Evolutionary conservation across 1,284 basidiomycete genomes (phyloP).

Genomic region (Anthracocystis panici-leucophaei): DNA sequence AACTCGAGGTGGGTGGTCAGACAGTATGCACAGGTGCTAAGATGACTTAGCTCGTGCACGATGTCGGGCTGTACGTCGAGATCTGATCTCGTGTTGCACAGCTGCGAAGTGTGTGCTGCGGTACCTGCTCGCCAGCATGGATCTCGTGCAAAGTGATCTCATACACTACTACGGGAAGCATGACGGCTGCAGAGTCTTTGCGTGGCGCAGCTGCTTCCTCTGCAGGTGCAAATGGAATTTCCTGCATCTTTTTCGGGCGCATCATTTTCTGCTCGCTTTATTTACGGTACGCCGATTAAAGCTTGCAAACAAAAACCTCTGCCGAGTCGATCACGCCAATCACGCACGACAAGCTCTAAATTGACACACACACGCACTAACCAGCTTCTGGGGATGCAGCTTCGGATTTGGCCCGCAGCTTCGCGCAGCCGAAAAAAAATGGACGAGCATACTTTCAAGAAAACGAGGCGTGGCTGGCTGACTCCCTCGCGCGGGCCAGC

Average conservation of each 20-base stretch:
- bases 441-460: too few species aligned
- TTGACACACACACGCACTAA: constrained; percentile 4
- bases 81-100: too few species aligned
- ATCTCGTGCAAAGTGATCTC: too few species aligned
- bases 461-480: too few species aligned
- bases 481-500: too few species aligned
- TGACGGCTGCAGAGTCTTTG: neutral
- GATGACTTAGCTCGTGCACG: too few species aligned
- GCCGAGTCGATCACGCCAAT: constrained; percentile 15
- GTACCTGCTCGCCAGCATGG: too few species aligned
- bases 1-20: too few species aligned
- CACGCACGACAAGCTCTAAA: constrained; percentile 8
- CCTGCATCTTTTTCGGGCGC: constrained; percentile 11
- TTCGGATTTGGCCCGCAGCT: constrained; percentile 16
- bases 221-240: constrained; percentile 5
- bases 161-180: neutral
- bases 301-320: constrained; percentile 11
- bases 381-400: neutral
- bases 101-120: too few species aligned
- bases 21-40: too few species aligned
- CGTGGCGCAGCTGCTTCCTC: neutral
- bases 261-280: constrained; percentile 3
- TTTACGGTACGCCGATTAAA: constrained; percentile 13
- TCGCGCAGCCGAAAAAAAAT: constrained; percentile 1
- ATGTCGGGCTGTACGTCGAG: too few species aligned